Conservation (phyloP, 1,284 basidiomycete genomes). For the Naganishia cerealis region DNA sequence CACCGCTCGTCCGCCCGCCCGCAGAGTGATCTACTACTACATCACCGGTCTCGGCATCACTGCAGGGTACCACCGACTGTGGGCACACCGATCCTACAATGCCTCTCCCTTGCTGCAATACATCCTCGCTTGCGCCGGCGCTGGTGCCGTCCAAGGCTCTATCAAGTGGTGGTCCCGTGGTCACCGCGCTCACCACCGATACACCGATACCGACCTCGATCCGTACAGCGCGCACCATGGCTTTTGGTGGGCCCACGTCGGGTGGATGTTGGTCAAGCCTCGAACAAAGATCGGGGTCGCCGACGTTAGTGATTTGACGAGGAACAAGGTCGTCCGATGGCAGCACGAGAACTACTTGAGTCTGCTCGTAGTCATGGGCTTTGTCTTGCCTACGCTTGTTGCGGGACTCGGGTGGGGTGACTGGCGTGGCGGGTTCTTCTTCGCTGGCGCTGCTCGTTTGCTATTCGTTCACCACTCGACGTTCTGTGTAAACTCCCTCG, state of each 20-base stretch:
- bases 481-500: conserved; percentile 92
- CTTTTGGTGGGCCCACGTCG: conserved; percentile 70
- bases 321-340: conserved; percentile 76
- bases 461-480: conserved; percentile 90
- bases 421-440: conserved; percentile 78
- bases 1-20: neutral
- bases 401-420: conserved; percentile 82
- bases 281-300: conserved; percentile 82
- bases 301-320: conserved; percentile 79
- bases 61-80: conserved; percentile 82
- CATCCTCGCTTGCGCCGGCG: conserved; percentile 71
- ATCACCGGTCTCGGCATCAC: conserved; percentile 73
- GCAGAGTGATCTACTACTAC: conserved; percentile 72
- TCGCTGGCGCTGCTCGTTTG: conserved; percentile 77
- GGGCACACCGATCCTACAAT: conserved; percentile 89
- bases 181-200: conserved; percentile 88
- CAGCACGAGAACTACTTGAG: conserved; percentile 76
- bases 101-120: conserved; percentile 78
- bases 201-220: conserved; percentile 93
- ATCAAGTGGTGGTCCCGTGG: conserved; percentile 95
- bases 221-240: conserved; percentile 89
- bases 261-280: conserved; percentile 91
- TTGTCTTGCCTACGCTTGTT: conserved; percentile 72
- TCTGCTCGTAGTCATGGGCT: conserved; percentile 70
- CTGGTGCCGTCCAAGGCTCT: conserved; percentile 84